Evolutionary conservation across 495 filamentous ascomycete species (phyloP), one percentile per base, ranked within the genome.

Genomic region (Eremomyces bilateralis): DNA sequence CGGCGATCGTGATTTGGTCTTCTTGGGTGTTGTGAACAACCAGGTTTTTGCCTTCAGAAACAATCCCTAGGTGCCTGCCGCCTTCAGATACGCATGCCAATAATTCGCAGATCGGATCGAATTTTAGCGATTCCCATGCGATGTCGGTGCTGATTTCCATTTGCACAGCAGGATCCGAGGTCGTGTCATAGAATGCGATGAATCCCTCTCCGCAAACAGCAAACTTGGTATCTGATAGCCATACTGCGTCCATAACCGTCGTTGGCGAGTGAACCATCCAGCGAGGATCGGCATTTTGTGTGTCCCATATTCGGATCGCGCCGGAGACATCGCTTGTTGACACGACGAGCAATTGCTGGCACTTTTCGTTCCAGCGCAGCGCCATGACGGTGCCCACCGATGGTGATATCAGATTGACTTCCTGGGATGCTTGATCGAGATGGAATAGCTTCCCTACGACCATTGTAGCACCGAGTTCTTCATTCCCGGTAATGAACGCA

Each of bases 181-280:
- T 27, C 10, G 36, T 31, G 15, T 44, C 36, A 29, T 45, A 49
- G 1, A 39, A 35, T 20, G 33, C 27, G 15, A 46, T 32, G 11
- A 51, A n/a, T 6, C 39, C 37, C 6, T 33, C 30, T 11, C 51
- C 51, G 28, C 42, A 44, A 6, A 54, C 42, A 15, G 48, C 33
- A 21, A 54, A 50, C 1, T 19, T 17, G 1, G 37, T 31, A 2
- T 49, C 46, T 20, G 36, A 36, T n/a, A 40, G 38, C 48, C 48
- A 51, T 10, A 35, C 29, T 8, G 43, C 52, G 30, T 55, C 52
- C 11, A 47, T 32, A 4, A 50, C 37, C 4, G 35, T 32, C 4
- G 21, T 33, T n/a, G n/a, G n/a, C n/a, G n/a, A n/a, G n/a, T n/a
- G n/a, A n/a, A n/a, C n/a, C n/a, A n/a, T n/a, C n/a, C n/a, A n/a